Conservation (phyloP, 306 rosid species). For the Prosopis cineraria region DNA sequence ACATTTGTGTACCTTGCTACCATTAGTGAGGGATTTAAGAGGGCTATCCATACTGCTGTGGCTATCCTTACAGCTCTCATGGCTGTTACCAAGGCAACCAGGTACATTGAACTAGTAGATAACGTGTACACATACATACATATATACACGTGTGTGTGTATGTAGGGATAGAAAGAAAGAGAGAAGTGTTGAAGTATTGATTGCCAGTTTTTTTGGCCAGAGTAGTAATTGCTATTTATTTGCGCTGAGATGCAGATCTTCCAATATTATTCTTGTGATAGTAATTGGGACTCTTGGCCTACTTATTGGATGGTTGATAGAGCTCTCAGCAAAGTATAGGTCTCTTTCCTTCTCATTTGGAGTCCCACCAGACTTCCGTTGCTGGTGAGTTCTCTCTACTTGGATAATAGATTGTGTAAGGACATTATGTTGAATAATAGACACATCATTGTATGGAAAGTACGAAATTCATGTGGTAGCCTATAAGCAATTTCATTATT, state of each 20-base stretch:
- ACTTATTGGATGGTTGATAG: slow-evolving; percentile 56
- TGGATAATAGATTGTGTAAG: slow-evolving; percentile 18
- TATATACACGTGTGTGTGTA: background rate
- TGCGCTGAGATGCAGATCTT: slow-evolving; percentile 25
- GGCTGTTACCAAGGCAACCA: slow-evolving; percentile 83
- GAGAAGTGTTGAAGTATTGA: background rate
- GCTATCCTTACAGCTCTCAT: slow-evolving; percentile 90
- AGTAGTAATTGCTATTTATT: slow-evolving; percentile 27
- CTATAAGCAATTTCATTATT: background rate
- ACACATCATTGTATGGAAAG: background rate
- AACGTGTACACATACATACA: background rate
- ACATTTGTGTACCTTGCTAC: slow-evolving; percentile 83
- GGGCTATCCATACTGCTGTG: slow-evolving; percentile 82
- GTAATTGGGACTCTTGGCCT: slow-evolving; percentile 50
- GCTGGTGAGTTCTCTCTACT: slow-evolving; percentile 33
- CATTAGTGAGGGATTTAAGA: slow-evolving; percentile 67
- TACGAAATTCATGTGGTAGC: background rate
- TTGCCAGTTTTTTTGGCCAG: background rate
- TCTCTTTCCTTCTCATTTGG: slow-evolving; percentile 45
- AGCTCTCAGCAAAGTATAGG: slow-evolving; percentile 47
- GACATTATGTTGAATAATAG: background rate
- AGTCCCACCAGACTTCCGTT: slow-evolving; percentile 33
- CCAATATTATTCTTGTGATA: slow-evolving; percentile 35
- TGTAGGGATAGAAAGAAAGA: too few species aligned
- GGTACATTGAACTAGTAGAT: slow-evolving; percentile 45